Evolutionary conservation across 208 protist genomes (phyloP).

Genomic region (Wallacemonas rigidus): DNA sequence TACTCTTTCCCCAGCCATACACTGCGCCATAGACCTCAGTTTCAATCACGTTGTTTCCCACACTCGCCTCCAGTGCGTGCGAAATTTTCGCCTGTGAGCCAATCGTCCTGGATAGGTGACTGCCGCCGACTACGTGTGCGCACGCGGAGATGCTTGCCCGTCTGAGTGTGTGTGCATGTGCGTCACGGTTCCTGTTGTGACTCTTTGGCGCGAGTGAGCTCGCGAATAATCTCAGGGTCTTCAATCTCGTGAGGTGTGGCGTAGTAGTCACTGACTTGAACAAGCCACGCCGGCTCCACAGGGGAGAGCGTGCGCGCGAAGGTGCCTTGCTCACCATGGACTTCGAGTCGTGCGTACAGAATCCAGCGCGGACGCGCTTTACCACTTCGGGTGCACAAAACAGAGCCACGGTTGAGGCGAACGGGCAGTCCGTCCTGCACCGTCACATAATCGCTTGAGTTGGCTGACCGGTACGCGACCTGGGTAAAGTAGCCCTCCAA

Average conservation of each 20-base stretch:
- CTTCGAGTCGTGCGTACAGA: constrained; percentile 84
- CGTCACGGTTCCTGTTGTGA: neutral
- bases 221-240: constrained; percentile 57
- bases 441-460: constrained; percentile 45
- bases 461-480: constrained; percentile 56
- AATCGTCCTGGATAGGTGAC: too few relatives aligned
- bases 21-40: too few relatives aligned
- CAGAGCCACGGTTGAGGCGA: constrained; percentile 55
- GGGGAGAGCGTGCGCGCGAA: constrained; percentile 67
- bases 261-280: constrained; percentile 75
- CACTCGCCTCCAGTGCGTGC: too few relatives aligned
- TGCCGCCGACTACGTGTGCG: too few relatives aligned
- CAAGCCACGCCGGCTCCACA: constrained; percentile 77
- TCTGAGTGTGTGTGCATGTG: neutral
- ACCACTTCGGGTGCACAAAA: constrained; percentile 21
- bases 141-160: too few relatives aligned
- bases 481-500: constrained; percentile 88
- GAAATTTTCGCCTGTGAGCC: too few relatives aligned
- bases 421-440: constrained; percentile 60
- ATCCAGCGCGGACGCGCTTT: constrained; percentile 57
- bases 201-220: neutral
- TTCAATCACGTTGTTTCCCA: too few relatives aligned
- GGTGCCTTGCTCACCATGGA: constrained; percentile 73
- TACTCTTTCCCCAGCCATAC: too few relatives aligned
- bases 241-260: constrained; percentile 55